A percentile compares a stretch with the other conserved stretches of the same genome.
These are phyloP conservation scores for Linum tenue DNA, from an alignment of 345 rosid genomes.

Conservation along the genomic window DNA sequence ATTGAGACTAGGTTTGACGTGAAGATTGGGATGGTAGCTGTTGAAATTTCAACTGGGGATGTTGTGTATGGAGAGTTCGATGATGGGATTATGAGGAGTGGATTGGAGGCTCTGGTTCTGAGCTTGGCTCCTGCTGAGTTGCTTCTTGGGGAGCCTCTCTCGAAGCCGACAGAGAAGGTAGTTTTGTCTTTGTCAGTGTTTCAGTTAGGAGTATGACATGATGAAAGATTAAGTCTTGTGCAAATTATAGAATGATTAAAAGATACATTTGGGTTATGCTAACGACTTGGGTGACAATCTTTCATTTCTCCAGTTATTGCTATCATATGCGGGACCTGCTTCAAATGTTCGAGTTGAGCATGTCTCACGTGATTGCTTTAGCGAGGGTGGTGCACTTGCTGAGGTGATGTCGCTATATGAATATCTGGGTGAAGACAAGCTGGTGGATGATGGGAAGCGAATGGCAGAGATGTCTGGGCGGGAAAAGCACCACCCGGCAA, in stretches of 20 bases:
- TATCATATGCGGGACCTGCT: conserved; percentile 83
- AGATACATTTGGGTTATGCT: no score
- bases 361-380: conserved; percentile 37
- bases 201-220: neutral
- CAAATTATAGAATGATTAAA: no score
- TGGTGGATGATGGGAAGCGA: conserved; percentile 22
- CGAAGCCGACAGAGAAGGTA: conserved; percentile 81
- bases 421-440: conserved; percentile 26
- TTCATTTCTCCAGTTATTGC: conserved; percentile 37
- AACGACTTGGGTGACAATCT: no score
- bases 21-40: conserved; percentile 68
- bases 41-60: conserved; percentile 88
- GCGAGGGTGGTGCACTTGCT: conserved; percentile 58
- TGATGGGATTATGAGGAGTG: conserved; percentile 68
- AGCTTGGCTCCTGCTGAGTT: conserved; percentile 85
- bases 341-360: conserved; percentile 74
- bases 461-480: conserved; percentile 19
- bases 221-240: neutral
- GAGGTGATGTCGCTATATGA: conserved; percentile 63
- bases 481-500: conserved; percentile 19
- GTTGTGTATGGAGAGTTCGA: conserved; percentile 70
- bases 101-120: conserved; percentile 69
- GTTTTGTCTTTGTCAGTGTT: conserved; percentile 1
- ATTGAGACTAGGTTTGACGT: conserved; percentile 34
- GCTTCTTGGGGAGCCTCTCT: conserved; percentile 62